Conservation (phyloP, 2,329 filamentous ascomycete genomes). For the Hymenoscyphus salicellus region DNA sequence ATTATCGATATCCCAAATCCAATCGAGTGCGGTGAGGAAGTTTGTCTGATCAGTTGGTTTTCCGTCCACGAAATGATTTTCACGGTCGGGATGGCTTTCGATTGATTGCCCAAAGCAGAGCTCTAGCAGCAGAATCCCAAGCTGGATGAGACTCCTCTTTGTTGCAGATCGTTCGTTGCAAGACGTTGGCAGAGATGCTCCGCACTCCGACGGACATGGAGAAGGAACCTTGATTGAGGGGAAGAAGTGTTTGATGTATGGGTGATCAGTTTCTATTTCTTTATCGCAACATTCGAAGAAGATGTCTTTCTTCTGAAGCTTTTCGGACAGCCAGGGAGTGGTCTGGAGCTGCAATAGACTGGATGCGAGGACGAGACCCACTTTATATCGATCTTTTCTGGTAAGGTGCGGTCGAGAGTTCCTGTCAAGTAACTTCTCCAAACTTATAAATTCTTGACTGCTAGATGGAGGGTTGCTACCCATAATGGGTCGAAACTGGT, state of each 20-base stretch:
- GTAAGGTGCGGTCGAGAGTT: conserved; percentile 8
- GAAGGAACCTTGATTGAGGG: conserved; percentile 2
- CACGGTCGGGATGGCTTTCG: conserved; percentile 17
- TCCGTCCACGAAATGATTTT: conserved; percentile 14
- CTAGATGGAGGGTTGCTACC: neutral
- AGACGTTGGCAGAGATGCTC: neutral
- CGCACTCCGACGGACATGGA: neutral
- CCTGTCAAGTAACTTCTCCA: conserved; percentile 21
- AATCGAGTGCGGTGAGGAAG: conserved; percentile 26
- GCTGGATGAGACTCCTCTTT: conserved; percentile 17
- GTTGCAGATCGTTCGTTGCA: neutral
- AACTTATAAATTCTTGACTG: conserved; percentile 15
- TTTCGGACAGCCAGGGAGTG: conserved; percentile 26
- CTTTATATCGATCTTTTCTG: conserved; percentile 24
- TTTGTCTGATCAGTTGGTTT: conserved; percentile 20
- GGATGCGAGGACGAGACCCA: conserved; percentile 26
- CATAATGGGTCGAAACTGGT: conserved; percentile 11
- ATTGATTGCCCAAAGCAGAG: conserved; percentile 30
- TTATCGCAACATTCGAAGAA: conserved; percentile 23
- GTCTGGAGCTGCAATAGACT: conserved; percentile 29
- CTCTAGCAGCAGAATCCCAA: conserved; percentile 31
- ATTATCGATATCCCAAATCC: conserved; percentile 22
- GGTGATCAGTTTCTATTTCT: conserved; percentile 20
- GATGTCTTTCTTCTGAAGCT: conserved; percentile 27
- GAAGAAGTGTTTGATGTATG: conserved; percentile 21